Evolutionary conservation across 2,329 filamentous ascomycete species (phyloP), one percentile per base, ranked within the genome.

Genomic region (Aureobasidium uvarum): DNA sequence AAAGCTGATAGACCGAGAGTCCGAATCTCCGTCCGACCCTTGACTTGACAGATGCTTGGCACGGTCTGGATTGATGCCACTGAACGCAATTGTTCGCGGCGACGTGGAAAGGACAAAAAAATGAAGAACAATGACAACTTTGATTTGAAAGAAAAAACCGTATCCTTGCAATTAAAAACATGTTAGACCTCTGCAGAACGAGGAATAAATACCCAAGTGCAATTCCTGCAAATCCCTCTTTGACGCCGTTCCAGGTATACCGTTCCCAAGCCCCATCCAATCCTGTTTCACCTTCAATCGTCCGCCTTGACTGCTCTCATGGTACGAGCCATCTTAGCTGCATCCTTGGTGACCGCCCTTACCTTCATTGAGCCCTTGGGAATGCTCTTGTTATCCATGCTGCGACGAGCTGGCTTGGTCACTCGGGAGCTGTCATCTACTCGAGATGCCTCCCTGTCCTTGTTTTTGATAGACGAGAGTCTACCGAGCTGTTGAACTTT

Each of bases 261-360:
- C 46, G 33, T 23, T 39, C 46, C 59, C 58, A 38, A 18, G 2
- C 39, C 20, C 55, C 46, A 31, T 20, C 39, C 43, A 36, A n/a
- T 45, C 23, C 48, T 20, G 16, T 54, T 23, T 25, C 48, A 18
- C 18, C 11, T 31, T 63, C 45, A 63, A 33, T 63, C 60, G 5
- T 63, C 60, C 6, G 60, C 48, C 48, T 63, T 63, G 48, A 63
- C 60, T 41, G 60, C 60, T 63, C 60, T 52, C 60, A 63, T 63
- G 23, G 60, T 63, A 28, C 60, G 60, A 45, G 60, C 38, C 60
- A 63, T 63, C 48, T 63, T 63, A 13, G 38, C 48, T 50, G 46
- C 60, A 28, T 63, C 60, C 33, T 43, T 54, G 18, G 36, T 63
- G 36, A 63, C 36, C 11, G 60, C 20, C 45, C 60, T 52, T 48